These are phyloP conservation scores for Saccharum spontaneum DNA, from an alignment of 176 grass and related monocot species.

Conservation along the genomic window DNA sequence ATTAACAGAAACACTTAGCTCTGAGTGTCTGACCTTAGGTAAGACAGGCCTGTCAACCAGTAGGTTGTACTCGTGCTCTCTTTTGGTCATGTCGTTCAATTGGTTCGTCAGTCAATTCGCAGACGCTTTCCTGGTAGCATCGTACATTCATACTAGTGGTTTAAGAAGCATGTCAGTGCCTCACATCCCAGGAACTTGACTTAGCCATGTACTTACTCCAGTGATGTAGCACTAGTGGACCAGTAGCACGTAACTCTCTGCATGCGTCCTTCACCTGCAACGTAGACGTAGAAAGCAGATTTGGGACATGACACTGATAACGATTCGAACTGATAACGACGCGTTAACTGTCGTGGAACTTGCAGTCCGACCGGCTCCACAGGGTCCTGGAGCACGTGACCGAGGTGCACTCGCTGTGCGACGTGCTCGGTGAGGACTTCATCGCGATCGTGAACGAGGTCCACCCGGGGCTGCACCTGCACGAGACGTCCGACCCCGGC, in stretches of 20 bases:
- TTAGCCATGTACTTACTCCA: no score
- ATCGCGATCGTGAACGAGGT: conserved; percentile 52
- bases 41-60: not conserved
- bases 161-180: not conserved
- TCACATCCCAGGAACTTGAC: not conserved
- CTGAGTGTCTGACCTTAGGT: not conserved
- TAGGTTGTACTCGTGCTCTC: not conserved
- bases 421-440: conserved; percentile 64
- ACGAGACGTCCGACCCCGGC: conserved; percentile 41
- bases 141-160: not conserved
- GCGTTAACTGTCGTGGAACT: not conserved
- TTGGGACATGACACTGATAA: not conserved
- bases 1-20: not conserved
- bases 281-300: not conserved
- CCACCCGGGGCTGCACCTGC: conserved; percentile 52
- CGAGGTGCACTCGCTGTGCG: conserved; percentile 65
- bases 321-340: not conserved
- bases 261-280: not conserved
- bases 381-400: conserved; percentile 56
- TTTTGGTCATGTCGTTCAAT: not conserved
- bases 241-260: not conserved
- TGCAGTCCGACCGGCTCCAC: conserved; percentile 46
- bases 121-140: not conserved
- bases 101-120: conserved; percentile 32
- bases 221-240: no score